phyloP scores from a whole-genome alignment of 331 rosid genomes.

The Prunus yedoensis region DNA sequence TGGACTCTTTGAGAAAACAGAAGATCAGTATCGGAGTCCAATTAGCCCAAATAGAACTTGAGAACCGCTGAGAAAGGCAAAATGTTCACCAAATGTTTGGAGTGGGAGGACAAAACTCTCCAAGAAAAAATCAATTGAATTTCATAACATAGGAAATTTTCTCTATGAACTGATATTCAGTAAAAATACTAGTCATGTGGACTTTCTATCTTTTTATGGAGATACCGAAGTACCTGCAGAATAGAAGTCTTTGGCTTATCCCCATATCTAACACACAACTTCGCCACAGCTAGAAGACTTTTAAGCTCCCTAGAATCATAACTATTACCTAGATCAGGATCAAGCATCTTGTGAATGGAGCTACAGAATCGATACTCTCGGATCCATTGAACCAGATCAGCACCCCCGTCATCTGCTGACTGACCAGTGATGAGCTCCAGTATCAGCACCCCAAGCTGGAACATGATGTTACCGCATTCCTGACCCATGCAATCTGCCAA shows the following conservation, averaged over 20 bases:
- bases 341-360: constrained; percentile 83
- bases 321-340: constrained; percentile 80
- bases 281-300: constrained; percentile 80
- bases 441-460: constrained; percentile 84
- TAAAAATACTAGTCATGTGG: constrained; percentile 23
- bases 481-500: constrained; percentile 55
- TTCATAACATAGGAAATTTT: constrained; percentile 15
- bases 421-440: constrained; percentile 84
- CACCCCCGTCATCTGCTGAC: constrained; percentile 69
- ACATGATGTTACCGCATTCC: constrained; percentile 57
- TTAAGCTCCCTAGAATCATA: constrained; percentile 66
- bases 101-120: background rate
- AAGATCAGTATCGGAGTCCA: too few relatives aligned
- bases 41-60: too few relatives aligned
- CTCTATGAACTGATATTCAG: background rate
- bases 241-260: constrained; percentile 65
- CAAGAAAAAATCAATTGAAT: constrained; percentile 13
- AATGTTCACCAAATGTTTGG: background rate
- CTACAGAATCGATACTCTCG: constrained; percentile 62
- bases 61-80: background rate
- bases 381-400: constrained; percentile 77
- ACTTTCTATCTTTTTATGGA: constrained; percentile 62
- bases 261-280: constrained; percentile 68
- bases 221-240: constrained; percentile 67
- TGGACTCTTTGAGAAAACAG: too few relatives aligned